Base-by-base conservation (phyloP, 495 filamentous ascomycete species). In the Penicillium malachiteum region DNA sequence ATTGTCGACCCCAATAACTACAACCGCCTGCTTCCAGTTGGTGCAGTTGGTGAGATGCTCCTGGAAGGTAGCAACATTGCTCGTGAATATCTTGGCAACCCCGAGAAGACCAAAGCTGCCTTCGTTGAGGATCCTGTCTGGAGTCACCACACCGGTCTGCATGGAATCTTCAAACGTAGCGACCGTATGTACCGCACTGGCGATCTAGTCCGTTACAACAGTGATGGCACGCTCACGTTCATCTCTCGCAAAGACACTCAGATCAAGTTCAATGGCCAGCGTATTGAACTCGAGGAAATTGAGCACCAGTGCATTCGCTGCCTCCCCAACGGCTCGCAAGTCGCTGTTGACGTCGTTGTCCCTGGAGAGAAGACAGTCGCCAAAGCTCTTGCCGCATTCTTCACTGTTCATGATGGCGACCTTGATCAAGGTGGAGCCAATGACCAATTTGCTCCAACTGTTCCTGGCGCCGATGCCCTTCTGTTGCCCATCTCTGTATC, bases 231-330 rank as follows among this genome's bases (percentile, higher is more conserved):
- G 1, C 63, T 85, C 11, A 56, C 55, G 1, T 81, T 76, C 52
- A 70, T 88, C 17, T 82, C 83, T 6, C 78, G 86, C 12, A 81
- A 80, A 48, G 86, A 88, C 48, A 80, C 81, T 12, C 84, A 87
- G 56, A 80, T 87, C 30, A 89, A 89, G 64, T 69, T 89, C 8
- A 80, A 82, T 16, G 86, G 86, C 3, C 83, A 87, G 57, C 75
- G 86, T 5, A 80, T 89, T 52, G 86, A 89, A 52, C 66, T 88
- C 9, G 81, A 78, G 16, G 86, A 89, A 54, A 81, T 89, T 47
- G 86, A 89, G 65, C 78, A 83, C 51, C 80, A 84, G 32, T 78
- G 73, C 32, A 44, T 62, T 5, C 54, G 54, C 0, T 54, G 65
- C 30, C 63, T 76, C 4, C 71, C 71, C 9, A 49, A 63, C 7